Percentiles rank a stretch among this genome's conserved stretches.
Conservation (phyloP, 345 rosid genomes). For the Excoecaria cochinchinensis region DNA sequence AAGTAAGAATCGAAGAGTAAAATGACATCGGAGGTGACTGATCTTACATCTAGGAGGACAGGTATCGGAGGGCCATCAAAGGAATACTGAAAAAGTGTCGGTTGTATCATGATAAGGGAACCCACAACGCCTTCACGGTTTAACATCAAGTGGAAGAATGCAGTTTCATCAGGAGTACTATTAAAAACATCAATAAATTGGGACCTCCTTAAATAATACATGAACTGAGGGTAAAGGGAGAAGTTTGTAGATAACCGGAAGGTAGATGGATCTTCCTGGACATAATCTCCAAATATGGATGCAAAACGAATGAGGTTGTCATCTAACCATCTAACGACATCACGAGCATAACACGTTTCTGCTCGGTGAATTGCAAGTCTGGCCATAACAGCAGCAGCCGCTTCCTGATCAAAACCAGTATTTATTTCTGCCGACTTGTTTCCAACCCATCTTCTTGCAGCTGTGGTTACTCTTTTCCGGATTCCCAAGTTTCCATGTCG, state of each 20-base stretch:
- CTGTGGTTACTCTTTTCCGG: constrained; percentile 81
- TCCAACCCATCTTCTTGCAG: constrained; percentile 91
- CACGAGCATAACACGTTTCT: constrained; percentile 67
- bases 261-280: constrained; percentile 88
- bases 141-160: constrained; percentile 79
- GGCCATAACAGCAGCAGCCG: constrained; percentile 92
- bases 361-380: constrained; percentile 82
- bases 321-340: constrained; percentile 88
- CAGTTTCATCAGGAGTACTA: constrained; percentile 85
- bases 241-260: constrained; percentile 82
- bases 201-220: constrained; percentile 92
- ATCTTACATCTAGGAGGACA: constrained; percentile 85
- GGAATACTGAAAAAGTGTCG: constrained; percentile 83
- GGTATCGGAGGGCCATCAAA: constrained; percentile 96
- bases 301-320: constrained; percentile 73
- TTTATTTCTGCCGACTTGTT: constrained; percentile 70
- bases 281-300: constrained; percentile 85
- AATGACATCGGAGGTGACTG: constrained; percentile 69
- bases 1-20: constrained; percentile 91
- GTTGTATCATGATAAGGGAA: constrained; percentile 93
- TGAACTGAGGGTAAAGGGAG: constrained; percentile 94
- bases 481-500: constrained; percentile 64
- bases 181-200: constrained; percentile 95
- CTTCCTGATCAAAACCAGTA: constrained; percentile 94
- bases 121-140: constrained; percentile 89